A percentile compares a stretch with the other conserved stretches of the same genome.
phyloP scores from a whole-genome alignment of 139 green algal genomes.

The Pleodorina starrii region DNA sequence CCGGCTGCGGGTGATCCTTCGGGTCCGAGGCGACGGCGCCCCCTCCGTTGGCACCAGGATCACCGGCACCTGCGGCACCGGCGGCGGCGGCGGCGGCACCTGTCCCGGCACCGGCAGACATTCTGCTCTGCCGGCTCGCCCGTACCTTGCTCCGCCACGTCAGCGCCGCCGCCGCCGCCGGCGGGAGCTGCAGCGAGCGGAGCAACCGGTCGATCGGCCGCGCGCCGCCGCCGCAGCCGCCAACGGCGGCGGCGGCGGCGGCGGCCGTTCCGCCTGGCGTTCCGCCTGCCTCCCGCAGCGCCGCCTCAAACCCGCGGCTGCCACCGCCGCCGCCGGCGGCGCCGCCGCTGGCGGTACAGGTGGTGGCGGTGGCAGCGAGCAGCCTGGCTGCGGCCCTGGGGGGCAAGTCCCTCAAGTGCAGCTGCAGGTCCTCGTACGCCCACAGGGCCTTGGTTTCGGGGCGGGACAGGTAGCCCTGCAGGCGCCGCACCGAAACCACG shows the following conservation, averaged over 20 bases:
- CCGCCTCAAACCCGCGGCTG: slow-evolving; percentile 1
- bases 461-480: slow-evolving; percentile 65
- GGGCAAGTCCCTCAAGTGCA: not conserved
- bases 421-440: slow-evolving; percentile 34
- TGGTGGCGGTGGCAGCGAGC: not conserved
- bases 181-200: not conserved
- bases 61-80: too few species aligned
- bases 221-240: not conserved
- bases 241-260: not conserved
- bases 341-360: not conserved
- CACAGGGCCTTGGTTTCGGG: slow-evolving; percentile 27
- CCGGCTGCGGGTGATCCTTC: too few species aligned
- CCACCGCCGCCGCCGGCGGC: not conserved
- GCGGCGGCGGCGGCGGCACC: not conserved
- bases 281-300: not conserved
- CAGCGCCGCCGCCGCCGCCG: slow-evolving; percentile 4
- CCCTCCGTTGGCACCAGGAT: too few species aligned
- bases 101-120: not conserved
- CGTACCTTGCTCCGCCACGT: not conserved
- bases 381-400: not conserved
- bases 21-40: too few species aligned
- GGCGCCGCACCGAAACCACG: slow-evolving; percentile 74
- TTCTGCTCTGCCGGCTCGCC: not conserved
- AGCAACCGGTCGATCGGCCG: not conserved
- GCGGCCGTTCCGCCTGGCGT: not conserved